Evolutionary conservation across 305 asterid genomes (phyloP).

Genomic region (Fraxinus sp.): DNA sequence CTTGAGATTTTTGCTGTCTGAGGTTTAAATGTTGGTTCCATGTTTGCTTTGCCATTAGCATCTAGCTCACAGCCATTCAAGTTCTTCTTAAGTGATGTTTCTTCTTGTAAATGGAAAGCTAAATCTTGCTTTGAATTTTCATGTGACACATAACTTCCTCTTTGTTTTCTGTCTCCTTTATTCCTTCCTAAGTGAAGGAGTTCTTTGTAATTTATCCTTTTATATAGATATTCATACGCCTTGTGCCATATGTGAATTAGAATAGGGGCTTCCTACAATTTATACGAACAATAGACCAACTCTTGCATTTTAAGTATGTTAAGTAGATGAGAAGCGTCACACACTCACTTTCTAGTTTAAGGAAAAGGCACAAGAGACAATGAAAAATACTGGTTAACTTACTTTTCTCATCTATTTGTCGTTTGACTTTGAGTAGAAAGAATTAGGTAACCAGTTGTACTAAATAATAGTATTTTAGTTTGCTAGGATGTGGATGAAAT

Average conservation of each 20-base stretch:
- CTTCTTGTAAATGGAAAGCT: not conserved
- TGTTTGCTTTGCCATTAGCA: too few relatives aligned
- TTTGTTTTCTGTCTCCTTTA: not conserved
- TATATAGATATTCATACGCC: not conserved
- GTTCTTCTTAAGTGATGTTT: not conserved
- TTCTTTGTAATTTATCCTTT: not conserved
- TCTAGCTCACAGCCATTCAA: not conserved
- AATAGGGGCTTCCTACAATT: not conserved
- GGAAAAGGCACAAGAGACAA: not conserved
- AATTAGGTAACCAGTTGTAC: not conserved
- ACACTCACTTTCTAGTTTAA: not conserved
- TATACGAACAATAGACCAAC: not conserved
- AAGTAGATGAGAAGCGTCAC: not conserved
- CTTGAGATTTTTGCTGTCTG: conserved; percentile 14
- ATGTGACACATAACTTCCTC: not conserved
- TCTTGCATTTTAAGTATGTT: not conserved
- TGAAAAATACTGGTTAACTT: not conserved
- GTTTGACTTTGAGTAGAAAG: not conserved
- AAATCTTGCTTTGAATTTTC: not conserved
- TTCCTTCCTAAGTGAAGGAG: not conserved
- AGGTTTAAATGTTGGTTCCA: conserved; percentile 13
- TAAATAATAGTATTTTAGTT: not conserved
- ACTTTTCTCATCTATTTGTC: not conserved
- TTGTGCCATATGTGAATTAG: conserved; percentile 2
- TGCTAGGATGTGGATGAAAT: not conserved